These are phyloP conservation scores for Beauveria sp. DNA, from an alignment of 2,329 filamentous ascomycete species.

Conservation along the genomic window DNA sequence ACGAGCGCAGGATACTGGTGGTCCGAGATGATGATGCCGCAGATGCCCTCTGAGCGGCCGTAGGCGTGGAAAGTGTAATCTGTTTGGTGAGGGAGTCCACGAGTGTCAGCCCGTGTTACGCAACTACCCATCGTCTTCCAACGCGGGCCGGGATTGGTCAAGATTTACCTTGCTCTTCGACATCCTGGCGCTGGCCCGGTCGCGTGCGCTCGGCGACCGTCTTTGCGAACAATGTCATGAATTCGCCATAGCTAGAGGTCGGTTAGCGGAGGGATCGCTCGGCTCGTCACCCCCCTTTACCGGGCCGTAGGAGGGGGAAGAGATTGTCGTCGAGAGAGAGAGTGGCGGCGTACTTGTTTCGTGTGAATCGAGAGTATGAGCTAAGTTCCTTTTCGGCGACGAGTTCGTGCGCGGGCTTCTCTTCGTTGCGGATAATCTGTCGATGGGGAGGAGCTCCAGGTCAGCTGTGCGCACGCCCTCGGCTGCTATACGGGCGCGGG, in stretches of 20 bases:
- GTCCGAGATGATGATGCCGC: constrained; percentile 70
- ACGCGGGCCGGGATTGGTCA: background rate
- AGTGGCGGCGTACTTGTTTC: constrained; percentile 50
- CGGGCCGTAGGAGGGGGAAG: background rate
- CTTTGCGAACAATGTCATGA: constrained; percentile 81
- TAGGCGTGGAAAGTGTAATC: constrained; percentile 75
- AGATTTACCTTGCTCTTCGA: constrained; percentile 65
- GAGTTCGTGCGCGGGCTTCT: constrained; percentile 69
- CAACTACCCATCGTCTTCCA: background rate
- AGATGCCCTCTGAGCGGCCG: constrained; percentile 64
- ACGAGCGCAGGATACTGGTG: constrained; percentile 69
- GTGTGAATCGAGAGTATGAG: constrained; percentile 73
- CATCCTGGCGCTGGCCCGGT: constrained; percentile 74
- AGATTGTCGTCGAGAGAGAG: background rate
- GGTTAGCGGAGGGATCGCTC: constrained; percentile 12
- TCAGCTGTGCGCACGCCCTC: constrained; percentile 12
- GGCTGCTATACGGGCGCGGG: constrained; percentile 18
- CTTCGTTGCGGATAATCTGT: constrained; percentile 75
- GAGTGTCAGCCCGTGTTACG: background rate
- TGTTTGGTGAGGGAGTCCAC: constrained; percentile 28
- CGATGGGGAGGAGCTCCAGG: constrained; percentile 1
- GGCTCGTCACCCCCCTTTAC: background rate
- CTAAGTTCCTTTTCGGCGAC: constrained; percentile 69
- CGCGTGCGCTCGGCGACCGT: constrained; percentile 80
- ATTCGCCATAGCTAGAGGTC: constrained; percentile 39